Evolutionary conservation across 2,329 filamentous ascomycete genomes (phyloP), one percentile per base, ranked within the genome.

Genomic region (Raffaelea arxii): DNA sequence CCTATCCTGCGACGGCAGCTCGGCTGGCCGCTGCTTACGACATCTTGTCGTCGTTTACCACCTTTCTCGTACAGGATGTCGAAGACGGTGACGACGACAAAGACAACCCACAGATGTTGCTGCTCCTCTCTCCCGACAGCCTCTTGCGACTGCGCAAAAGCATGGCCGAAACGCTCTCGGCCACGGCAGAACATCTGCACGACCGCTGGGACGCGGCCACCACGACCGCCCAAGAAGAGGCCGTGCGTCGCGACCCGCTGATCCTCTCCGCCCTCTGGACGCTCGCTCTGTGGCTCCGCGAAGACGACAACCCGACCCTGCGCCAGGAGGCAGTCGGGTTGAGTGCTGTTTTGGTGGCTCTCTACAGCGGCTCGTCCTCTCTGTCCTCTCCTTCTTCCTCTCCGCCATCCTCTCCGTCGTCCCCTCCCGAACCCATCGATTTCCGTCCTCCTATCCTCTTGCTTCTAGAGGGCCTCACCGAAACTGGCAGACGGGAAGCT

Each of bases 151-250:
- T 85, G 6, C 72, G 78, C 35, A 76, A 71, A 43, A 67, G 72
- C 46, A 71, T 85, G 43, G 69, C 74, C 1, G 82, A 86, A 55
- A 78, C 80, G 4, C 70, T 84, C 56, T 78, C 77, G 0, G 61
- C 80, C 2, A 72, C 74, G 0, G 71, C 81, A 49, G 82, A 85
- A 61, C 82, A 80, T 58, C 68, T 86, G 2, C 74, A 80, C 36
- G 82, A 86, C 56, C 66, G 81, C n/a, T 85, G 78, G 77, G 82
- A 86, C 56, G 77, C 77, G 4, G 74, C 76, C 2, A 66, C 77
- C n/a, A 74, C 78, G 4, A 80, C 79, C 11, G 75, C 76, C 6
- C 70, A 74, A 58, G 79, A 66, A 25, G 65, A 65, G 3, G 65
- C 68, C 4, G 64, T 69, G 9, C 64, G 68, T 2, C 64, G 70